Conservation (phyloP, 495 filamentous ascomycete species). For the Lindgomyces ingoldianus region DNA sequence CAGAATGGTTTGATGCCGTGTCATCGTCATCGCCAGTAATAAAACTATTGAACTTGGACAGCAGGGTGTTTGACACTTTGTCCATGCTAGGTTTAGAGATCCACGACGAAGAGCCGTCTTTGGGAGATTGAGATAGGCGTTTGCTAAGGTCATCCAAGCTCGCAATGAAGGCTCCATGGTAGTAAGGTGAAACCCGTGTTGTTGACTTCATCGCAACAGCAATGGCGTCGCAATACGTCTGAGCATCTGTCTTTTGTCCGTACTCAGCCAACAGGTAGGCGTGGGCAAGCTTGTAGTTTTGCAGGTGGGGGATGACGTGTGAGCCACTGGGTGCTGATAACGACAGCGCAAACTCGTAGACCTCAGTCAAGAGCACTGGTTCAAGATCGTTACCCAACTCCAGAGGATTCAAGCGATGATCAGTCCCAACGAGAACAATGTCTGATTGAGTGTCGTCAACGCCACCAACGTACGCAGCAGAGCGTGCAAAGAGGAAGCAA, state of each 20-base stretch:
- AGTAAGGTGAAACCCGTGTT: conserved; percentile 80
- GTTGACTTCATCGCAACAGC: conserved; percentile 74
- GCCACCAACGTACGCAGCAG: conserved; percentile 69
- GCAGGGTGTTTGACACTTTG: conserved; percentile 84
- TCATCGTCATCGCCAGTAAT: conserved; percentile 87
- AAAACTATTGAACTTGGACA: conserved; percentile 90
- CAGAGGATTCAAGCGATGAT: conserved; percentile 67
- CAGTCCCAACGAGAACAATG: conserved; percentile 80
- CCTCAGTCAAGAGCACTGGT: conserved; percentile 81
- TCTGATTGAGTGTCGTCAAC: conserved; percentile 77
- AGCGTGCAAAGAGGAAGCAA: conserved; percentile 67
- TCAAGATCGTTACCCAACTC: conserved; percentile 77
- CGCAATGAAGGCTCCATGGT: conserved; percentile 69
- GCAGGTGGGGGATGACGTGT: conserved; percentile 70
- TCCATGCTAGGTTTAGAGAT: conserved; percentile 93
- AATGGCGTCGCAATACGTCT: conserved; percentile 89
- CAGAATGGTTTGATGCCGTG: conserved; percentile 58
- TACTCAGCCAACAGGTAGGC: conserved; percentile 80
- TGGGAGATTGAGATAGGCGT: conserved; percentile 79
- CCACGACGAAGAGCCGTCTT: conserved; percentile 70
- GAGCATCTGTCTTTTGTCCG: conserved; percentile 77
- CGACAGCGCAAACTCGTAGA: conserved; percentile 83
- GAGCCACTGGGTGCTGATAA: conserved; percentile 58
- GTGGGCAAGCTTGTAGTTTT: conserved; percentile 85
- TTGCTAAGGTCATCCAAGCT: conserved; percentile 81